Evolutionary conservation across 2,329 filamentous ascomycete genomes (phyloP).

Genomic region (Apiospora pterosperma): DNA sequence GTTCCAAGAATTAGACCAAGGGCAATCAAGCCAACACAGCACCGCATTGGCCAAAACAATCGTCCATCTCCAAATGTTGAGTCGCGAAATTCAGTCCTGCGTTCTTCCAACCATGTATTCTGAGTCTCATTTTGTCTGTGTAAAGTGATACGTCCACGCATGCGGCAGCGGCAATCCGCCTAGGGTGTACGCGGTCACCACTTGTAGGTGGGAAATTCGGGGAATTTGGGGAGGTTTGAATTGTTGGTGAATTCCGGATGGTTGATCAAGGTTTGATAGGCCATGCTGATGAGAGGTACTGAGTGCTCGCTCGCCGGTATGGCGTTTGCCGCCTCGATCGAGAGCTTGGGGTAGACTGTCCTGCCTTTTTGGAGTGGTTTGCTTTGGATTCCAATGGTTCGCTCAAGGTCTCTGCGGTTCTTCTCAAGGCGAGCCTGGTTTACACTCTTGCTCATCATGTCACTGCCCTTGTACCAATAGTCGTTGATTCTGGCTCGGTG

Average conservation of each 20-base stretch:
- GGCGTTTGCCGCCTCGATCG: conserved; percentile 34
- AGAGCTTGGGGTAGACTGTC: conserved; percentile 23
- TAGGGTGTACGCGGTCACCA: neutral
- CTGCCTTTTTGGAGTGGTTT: conserved; percentile 24
- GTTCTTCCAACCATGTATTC: neutral
- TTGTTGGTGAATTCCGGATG: conserved; percentile 12
- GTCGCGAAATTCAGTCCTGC: neutral
- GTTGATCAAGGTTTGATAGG: conserved; percentile 25
- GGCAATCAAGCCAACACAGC: neutral
- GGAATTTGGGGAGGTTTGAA: conserved; percentile 14
- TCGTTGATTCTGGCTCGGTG: conserved; percentile 28
- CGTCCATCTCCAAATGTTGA: neutral
- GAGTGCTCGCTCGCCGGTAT: conserved; percentile 36
- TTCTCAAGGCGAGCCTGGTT: conserved; percentile 28
- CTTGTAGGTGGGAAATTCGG: neutral
- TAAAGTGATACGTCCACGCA: neutral
- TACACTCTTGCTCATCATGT: conserved; percentile 31
- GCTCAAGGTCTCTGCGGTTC: conserved; percentile 22
- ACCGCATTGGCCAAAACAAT: neutral
- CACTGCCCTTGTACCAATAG: conserved; percentile 37
- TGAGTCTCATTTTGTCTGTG: neutral
- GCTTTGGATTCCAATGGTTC: conserved; percentile 34
- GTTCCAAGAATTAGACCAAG: neutral
- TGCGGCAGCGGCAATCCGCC: neutral
- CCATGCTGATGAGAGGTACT: conserved; percentile 40